These are phyloP conservation scores for Phaeosphaeria sp. DNA, from an alignment of 2,329 filamentous ascomycete genomes.

Conservation along the genomic window DNA sequence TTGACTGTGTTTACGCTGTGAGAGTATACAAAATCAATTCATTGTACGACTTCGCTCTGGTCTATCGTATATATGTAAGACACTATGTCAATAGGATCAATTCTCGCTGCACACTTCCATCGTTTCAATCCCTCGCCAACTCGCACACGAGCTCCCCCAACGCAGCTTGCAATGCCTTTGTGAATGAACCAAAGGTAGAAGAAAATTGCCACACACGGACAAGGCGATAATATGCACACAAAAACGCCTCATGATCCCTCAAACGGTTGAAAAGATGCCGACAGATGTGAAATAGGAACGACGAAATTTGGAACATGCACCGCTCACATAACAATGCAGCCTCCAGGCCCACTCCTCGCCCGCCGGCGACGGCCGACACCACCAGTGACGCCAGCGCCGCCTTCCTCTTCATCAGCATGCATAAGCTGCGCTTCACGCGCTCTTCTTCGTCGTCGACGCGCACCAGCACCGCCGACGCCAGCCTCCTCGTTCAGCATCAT, in stretches of 20 bases:
- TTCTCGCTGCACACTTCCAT: not conserved
- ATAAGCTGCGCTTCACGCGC: conserved; percentile 82
- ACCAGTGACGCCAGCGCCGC: conserved; percentile 46
- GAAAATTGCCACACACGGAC: not conserved
- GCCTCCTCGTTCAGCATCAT: conserved; percentile 93
- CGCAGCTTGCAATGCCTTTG: not conserved
- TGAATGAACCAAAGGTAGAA: not conserved
- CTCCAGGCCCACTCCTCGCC: conserved; percentile 56
- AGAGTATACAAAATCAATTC: too few relatives aligned
- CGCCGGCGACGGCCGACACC: conserved; percentile 53
- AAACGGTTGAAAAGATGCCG: not conserved
- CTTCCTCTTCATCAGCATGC: conserved; percentile 82
- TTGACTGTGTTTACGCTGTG: too few relatives aligned
- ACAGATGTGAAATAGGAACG: not conserved
- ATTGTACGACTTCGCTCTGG: too few relatives aligned
- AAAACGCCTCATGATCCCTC: not conserved
- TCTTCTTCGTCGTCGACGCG: conserved; percentile 74
- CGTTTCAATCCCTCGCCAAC: not conserved
- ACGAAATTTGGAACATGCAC: not conserved
- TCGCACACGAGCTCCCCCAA: not conserved
- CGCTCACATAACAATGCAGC: conserved; percentile 57
- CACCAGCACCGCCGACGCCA: conserved; percentile 67
- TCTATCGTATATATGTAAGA: not conserved
- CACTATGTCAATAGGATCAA: not conserved
- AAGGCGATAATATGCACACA: not conserved